Percentiles rank a stretch among this genome's conserved stretches.
These are phyloP conservation scores for Coemansia sp. DNA, from an alignment of 371 early-diverging fungal genomes.

Conservation along the genomic window DNA sequence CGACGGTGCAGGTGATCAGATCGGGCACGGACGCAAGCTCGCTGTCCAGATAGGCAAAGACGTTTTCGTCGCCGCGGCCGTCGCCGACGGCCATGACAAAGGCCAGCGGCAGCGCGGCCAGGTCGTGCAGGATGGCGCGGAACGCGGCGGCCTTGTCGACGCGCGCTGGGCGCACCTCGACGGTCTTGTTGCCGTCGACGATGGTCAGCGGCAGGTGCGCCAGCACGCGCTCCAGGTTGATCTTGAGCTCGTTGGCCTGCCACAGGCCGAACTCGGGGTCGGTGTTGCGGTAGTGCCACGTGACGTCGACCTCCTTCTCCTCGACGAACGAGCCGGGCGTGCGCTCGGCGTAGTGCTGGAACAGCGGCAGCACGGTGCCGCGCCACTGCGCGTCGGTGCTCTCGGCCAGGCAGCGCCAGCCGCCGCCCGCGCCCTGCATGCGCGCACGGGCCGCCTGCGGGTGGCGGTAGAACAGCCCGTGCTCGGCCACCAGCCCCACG, in stretches of 20 bases:
- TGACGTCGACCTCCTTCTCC: conserved; percentile 84
- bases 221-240: conserved; percentile 90
- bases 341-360: conserved; percentile 92
- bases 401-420: conserved; percentile 81
- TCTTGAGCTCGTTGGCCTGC: conserved; percentile 90
- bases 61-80: conserved; percentile 90
- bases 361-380: conserved; percentile 84
- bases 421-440: conserved; percentile 36
- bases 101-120: conserved; percentile 51
- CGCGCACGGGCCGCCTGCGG: conserved; percentile 52
- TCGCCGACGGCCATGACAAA: conserved; percentile 89
- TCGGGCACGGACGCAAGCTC: conserved; percentile 52
- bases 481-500: conserved; percentile 90
- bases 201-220: conserved; percentile 90
- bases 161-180: conserved; percentile 89
- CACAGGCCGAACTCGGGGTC: conserved; percentile 85
- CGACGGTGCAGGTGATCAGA: conserved; percentile 83
- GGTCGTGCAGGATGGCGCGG: conserved; percentile 82
- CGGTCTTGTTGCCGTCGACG: conserved; percentile 88
- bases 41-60: conserved; percentile 73
- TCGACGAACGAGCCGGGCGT: conserved; percentile 94
- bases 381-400: conserved; percentile 86
- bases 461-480: conserved; percentile 91
- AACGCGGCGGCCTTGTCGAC: conserved; percentile 90
- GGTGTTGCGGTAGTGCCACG: conserved; percentile 92